phyloP scores from a whole-genome alignment of 345 rosid genomes.

The Brassica incana region DNA sequence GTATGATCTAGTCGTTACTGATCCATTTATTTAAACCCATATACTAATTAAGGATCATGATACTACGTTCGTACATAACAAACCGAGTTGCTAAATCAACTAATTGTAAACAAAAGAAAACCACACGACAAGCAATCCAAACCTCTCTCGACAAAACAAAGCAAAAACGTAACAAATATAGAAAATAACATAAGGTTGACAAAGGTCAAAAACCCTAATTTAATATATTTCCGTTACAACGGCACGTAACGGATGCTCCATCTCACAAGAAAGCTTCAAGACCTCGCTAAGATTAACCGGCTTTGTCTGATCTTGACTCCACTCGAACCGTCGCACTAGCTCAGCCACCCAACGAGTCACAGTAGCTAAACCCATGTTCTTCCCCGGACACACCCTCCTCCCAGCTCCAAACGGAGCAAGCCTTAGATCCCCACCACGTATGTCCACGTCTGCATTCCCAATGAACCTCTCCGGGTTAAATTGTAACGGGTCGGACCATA shows the following conservation, averaged over 20 bases:
- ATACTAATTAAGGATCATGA: background rate
- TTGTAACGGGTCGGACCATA: slow-evolving; percentile 63
- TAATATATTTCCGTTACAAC: slow-evolving; percentile 40
- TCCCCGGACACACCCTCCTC: slow-evolving; percentile 87
- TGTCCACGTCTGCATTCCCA: slow-evolving; percentile 53
- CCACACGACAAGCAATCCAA: slow-evolving; percentile 20
- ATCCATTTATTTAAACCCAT: slow-evolving; percentile 9
- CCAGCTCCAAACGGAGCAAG: slow-evolving; percentile 95
- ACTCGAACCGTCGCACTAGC: slow-evolving; percentile 56
- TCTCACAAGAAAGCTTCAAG: slow-evolving; percentile 84
- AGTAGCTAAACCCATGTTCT: slow-evolving; percentile 66
- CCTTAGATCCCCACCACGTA: slow-evolving; percentile 66
- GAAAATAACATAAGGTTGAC: background rate
- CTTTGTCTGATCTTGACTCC: slow-evolving; percentile 46
- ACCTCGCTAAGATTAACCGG: slow-evolving; percentile 70
- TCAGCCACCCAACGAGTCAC: slow-evolving; percentile 80
- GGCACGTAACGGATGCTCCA: slow-evolving; percentile 71
- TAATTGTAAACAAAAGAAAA: background rate
- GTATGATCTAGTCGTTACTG: background rate
- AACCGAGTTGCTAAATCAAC: background rate
- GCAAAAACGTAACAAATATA: background rate
- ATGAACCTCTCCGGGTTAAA: slow-evolving; percentile 73
- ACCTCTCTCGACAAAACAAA: slow-evolving; percentile 7
- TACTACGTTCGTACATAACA: background rate
- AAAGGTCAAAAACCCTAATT: slow-evolving; percentile 26